These are phyloP conservation scores for Kluyveromyces nonfermentans DNA, from an alignment of 805 yeast genomes.

Conservation along the genomic window DNA sequence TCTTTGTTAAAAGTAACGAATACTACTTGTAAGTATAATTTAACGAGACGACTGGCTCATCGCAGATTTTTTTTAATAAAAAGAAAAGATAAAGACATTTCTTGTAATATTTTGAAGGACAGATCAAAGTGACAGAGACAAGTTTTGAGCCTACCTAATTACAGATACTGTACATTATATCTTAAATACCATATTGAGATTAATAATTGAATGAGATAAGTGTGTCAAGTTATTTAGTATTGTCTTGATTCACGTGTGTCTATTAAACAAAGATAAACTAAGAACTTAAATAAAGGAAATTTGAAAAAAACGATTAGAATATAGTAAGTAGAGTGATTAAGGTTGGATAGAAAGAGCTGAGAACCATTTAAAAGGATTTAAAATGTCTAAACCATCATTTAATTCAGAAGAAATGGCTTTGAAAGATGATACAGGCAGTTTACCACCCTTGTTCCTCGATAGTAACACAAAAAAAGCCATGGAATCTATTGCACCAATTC, in stretches of 20 bases:
- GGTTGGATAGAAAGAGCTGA: background rate
- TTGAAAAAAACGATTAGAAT: background rate
- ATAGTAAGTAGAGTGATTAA: background rate
- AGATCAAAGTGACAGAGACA: too few relatives aligned
- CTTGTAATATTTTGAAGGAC: too few relatives aligned
- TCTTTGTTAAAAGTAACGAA: too few relatives aligned
- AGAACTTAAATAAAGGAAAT: background rate
- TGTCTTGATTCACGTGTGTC: background rate
- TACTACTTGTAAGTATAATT: too few relatives aligned
- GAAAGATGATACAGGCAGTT: constrained; percentile 2
- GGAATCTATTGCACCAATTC: constrained; percentile 72
- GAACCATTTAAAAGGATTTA: background rate
- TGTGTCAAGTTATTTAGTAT: too few relatives aligned
- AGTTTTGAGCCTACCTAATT: too few relatives aligned
- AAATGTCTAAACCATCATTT: constrained; percentile 3
- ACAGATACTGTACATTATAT: too few relatives aligned
- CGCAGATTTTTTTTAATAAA: background rate
- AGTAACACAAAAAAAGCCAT: constrained; percentile 46
- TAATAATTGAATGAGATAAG: too few relatives aligned
- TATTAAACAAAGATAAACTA: too few relatives aligned
- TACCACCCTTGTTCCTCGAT: constrained; percentile 27
- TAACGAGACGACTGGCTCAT: background rate
- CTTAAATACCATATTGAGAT: too few relatives aligned
- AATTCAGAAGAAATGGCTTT: background rate
- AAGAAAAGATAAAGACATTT: too few relatives aligned